phyloP scores from a whole-genome alignment of 257 asterid species.

The Capsicum chinense region DNA sequence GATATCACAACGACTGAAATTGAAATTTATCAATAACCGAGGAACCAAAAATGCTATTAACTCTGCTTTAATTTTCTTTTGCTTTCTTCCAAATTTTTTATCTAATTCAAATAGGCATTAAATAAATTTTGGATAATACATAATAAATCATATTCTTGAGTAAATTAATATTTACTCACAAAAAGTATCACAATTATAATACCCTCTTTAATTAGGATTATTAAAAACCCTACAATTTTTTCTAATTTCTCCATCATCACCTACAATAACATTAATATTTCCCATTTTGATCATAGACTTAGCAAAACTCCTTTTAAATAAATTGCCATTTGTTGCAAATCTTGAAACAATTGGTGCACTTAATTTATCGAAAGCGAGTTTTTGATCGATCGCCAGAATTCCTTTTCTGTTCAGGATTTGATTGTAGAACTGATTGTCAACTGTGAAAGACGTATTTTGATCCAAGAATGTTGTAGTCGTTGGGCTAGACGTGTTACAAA shows the following conservation, averaged over 20 bases:
- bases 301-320: slow-evolving; percentile 33
- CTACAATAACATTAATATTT: slow-evolving; percentile 37
- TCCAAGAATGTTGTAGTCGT: slow-evolving; percentile 62
- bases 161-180: background rate
- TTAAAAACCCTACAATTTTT: slow-evolving; percentile 44
- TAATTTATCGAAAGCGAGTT: slow-evolving; percentile 52
- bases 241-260: slow-evolving; percentile 44
- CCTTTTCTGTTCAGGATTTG: slow-evolving; percentile 60
- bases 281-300: slow-evolving; percentile 45
- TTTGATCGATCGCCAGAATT: slow-evolving; percentile 69
- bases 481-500: slow-evolving; percentile 49
- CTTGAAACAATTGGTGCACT: slow-evolving; percentile 43
- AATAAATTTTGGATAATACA: background rate
- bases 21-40: background rate
- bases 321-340: slow-evolving; percentile 29
- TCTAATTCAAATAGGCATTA: background rate
- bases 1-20: background rate
- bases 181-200: background rate
- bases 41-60: background rate
- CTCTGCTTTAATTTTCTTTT: background rate
- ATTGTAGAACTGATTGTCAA: slow-evolving; percentile 70
- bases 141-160: slow-evolving; percentile 10
- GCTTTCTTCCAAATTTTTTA: background rate
- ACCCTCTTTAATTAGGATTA: background rate
- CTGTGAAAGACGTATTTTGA: slow-evolving; percentile 60